Conservation (phyloP, 2,329 filamentous ascomycete genomes). For the Colletotrichum neosansevieriae region DNA sequence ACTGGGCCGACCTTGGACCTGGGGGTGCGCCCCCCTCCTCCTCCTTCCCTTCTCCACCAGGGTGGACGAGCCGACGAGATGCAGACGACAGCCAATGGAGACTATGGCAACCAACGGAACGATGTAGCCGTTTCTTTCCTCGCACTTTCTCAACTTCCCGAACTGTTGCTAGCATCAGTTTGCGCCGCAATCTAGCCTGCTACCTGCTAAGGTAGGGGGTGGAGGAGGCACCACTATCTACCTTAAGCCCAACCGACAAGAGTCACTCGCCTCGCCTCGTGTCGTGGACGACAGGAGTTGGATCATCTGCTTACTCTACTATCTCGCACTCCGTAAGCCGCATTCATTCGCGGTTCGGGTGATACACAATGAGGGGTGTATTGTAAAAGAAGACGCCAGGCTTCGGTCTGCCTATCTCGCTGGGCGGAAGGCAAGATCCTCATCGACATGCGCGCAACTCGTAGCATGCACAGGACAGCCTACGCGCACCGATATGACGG, state of each 20-base stretch:
- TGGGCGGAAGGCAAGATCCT: background rate
- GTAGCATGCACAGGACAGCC: conserved; percentile 1
- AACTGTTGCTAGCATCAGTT: conserved; percentile 22
- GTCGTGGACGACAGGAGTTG: background rate
- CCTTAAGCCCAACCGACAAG: background rate
- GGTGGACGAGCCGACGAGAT: background rate
- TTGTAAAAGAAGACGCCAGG: too few relatives aligned
- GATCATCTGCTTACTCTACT: too few relatives aligned
- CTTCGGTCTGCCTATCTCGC: background rate
- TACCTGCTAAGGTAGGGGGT: too few relatives aligned
- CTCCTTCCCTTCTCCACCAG: background rate
- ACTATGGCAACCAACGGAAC: background rate
- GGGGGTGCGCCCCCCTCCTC: background rate
- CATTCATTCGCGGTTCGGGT: too few relatives aligned
- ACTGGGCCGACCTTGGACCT: conserved; percentile 3
- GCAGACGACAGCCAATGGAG: background rate
- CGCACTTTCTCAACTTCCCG: conserved; percentile 29
- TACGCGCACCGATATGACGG: background rate
- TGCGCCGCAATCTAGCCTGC: conserved; percentile 5
- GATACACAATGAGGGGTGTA: too few relatives aligned
- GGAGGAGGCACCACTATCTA: background rate
- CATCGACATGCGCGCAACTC: background rate
- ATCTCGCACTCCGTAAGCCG: too few relatives aligned
- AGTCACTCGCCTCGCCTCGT: background rate
- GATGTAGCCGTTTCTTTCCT: conserved; percentile 26